Percentiles rank a stretch among this genome's conserved stretches.
phyloP scores from a whole-genome alignment of 2,329 filamentous ascomycete species.

The Gnomoniopsis smithogilvyi region DNA sequence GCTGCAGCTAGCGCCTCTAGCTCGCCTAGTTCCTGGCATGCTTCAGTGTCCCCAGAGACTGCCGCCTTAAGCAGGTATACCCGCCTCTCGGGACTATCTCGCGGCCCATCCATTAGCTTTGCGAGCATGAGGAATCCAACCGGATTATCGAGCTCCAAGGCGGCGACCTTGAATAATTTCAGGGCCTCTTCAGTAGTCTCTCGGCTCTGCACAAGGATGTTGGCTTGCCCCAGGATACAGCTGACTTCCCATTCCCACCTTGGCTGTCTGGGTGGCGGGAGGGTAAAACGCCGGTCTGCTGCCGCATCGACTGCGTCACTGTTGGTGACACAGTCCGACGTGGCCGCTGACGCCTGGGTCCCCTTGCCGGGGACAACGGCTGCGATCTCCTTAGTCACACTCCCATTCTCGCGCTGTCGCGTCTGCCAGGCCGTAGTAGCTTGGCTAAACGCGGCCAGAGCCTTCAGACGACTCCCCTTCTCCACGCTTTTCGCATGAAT shows the following conservation, averaged over 20 bases:
- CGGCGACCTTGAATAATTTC: conserved; percentile 25
- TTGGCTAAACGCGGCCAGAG: conserved; percentile 24
- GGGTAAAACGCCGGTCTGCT: background rate
- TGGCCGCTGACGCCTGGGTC: background rate
- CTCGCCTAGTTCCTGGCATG: conserved; percentile 25
- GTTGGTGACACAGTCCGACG: background rate
- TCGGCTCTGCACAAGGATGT: conserved; percentile 21
- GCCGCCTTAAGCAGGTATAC: conserved; percentile 30
- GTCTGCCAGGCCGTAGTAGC: conserved; percentile 8
- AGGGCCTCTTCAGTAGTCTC: conserved; percentile 19
- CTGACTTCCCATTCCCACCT: conserved; percentile 34
- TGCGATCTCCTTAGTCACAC: background rate
- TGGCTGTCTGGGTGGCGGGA: conserved; percentile 8
- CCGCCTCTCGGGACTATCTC: conserved; percentile 22
- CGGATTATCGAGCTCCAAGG: conserved; percentile 29
- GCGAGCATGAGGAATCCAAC: conserved; percentile 26
- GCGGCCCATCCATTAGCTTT: conserved; percentile 21
- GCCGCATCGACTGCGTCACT: conserved; percentile 10
- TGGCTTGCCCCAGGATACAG: conserved; percentile 29
- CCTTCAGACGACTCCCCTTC: conserved; percentile 22
- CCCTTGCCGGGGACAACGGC: background rate
- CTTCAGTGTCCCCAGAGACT: conserved; percentile 24
- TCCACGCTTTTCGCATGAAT: conserved; percentile 21
- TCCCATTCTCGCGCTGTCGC: background rate
- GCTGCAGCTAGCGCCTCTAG: conserved; percentile 17